Base-by-base conservation (phyloP, 176 grass and related monocot genomes). In the Oryza glumipatula region DNA sequence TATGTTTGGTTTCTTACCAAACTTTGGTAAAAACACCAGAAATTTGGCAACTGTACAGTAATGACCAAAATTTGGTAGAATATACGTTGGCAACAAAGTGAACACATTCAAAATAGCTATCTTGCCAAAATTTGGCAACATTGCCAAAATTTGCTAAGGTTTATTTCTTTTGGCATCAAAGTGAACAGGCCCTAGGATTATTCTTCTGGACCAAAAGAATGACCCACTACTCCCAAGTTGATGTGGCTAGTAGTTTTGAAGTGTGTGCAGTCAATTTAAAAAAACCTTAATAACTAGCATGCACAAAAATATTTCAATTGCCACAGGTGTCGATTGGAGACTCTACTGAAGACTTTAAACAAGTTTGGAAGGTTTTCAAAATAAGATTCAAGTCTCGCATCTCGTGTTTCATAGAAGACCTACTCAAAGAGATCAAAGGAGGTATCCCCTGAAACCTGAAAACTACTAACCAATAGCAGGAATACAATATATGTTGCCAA, bases 181-280 rank as follows among this genome's bases (percentile, higher is more conserved):
- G 24, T 24, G 24, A 24, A 24, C 24, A 24, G 24, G 24, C 24
- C 24, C 24, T 24, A 24, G 39, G 48, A 84, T 84, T 44, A 48
- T 74, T 72, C 63, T 75, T 72, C 70, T 64, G 39, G 36, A 80
- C 61, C 76, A 24, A 84, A 80, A 54, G 17, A 69, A n/a, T 61
- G 56, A 28, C 32, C 47, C 23, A 10, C 26, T 79, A 44, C 24
- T 44, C 65, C 65, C 15, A 66, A 79, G 30, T 79, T 47, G 24
- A 48, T 32, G 46, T 48, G 4, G 12, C 4, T 48, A 48, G 28
- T 52, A 69, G 44, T 69, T 69, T 47, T 38, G 23, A n/a, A 24
- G 13, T 1, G 11, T 35, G 44, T 63, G 64, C 10, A 52, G 11
- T 56, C 3, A 38, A 63, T 56, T 51, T 13, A 24, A 1, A 51